Base-by-base conservation (phyloP, 352 stramenopile species). In the Blastocystis sp. region DNA sequence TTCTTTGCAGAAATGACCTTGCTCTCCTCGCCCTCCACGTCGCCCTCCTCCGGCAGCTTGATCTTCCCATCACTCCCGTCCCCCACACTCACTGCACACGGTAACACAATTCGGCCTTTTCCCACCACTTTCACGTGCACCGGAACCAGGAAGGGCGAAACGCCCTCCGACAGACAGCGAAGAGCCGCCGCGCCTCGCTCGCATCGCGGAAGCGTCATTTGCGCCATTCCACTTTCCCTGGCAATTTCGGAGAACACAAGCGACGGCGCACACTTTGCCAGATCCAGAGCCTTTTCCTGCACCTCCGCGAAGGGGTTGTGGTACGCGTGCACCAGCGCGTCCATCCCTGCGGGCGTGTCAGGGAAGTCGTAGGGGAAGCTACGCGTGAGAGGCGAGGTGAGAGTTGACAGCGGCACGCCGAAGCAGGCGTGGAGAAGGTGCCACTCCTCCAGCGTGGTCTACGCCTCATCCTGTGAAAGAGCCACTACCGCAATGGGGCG, bases 281-380 rank as follows among this genome's bases (percentile, higher is more conserved):
- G 4, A 21, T 24, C 38, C 6, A 43, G 17, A 65, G 43, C 21
- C 45, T 11, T 21, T 3, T 24, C 28, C 14, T 24, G 24, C 1
- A 1, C n/a, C 34, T 17, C 17, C 11, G 3, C 62, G 40, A 63
- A 79, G 28, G 69, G 69, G 6, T 38, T 62, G 21, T 4, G 19
- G 21, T 81, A 81, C 21, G 43, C 42, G 10, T 65, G 48, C 4
- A 60, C 42, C 19, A 65, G 19, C 43, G 38, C n/a, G 0, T 54
- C 34, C 71, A 81, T 63, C 21, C 71, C 71, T 17, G 71, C n/a
- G 21, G 71, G 71, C 28, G 71, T 81, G 38, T 81, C 71, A 7
- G 71, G 71, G 24, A 40, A 81, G 45, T 81, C 71, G 54, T 63
- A 81, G 1, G 71, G 71, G 43, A 81, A 81, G 24, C 62, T 69